Base-by-base conservation (phyloP, 495 filamentous ascomycete species). In the Letharia lupina region DNA sequence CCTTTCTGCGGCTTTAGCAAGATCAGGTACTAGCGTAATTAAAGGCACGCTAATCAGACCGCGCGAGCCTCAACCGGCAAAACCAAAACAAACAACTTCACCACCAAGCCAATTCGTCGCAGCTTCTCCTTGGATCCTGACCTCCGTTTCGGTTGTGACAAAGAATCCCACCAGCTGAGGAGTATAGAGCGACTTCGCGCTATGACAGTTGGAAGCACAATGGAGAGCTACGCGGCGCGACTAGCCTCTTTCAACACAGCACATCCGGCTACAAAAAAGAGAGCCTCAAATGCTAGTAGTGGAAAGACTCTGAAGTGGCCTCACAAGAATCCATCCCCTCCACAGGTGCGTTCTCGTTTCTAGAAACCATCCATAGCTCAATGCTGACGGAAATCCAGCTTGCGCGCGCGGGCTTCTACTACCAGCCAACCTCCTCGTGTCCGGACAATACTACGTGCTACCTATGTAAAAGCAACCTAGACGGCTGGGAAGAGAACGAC, bases 401-500 rank as follows among this genome's bases (percentile, higher is more conserved):
- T 71, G 94, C 93, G 11, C 83, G 84, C 70, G 94, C 93, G 65
- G 94, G 94, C 12, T 95, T 98, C 76, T 91, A 85, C 79, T 98
- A 89, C 76, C 83, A 88, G 60, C 94, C 93, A 9, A 82, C 83
- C 40, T 80, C 84, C 37, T 80, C 81, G 20, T 88, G 83, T 68
- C 87, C 87, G 12, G 94, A 98, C 74, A 98, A 96, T 77, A 91
- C 90, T 59, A 85, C 83, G 67, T 98, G 94, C 73, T 96, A 94
- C 77, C 78, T 90, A 23, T 98, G 94, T 78, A 72, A 84, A 37
- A 85, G 87, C 73, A 81, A 84, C 61, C 79, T 98, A 31, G 90
- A 91, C 73, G 92, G 91, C 54, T 98, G 94, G 94, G 91, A 96
- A 70, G 79, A 86, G 44, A 82, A 84, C 9, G 94, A 98, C 70